phyloP scores from a whole-genome alignment of 2,329 filamentous ascomycete species.

The Grosmannia huntii region DNA sequence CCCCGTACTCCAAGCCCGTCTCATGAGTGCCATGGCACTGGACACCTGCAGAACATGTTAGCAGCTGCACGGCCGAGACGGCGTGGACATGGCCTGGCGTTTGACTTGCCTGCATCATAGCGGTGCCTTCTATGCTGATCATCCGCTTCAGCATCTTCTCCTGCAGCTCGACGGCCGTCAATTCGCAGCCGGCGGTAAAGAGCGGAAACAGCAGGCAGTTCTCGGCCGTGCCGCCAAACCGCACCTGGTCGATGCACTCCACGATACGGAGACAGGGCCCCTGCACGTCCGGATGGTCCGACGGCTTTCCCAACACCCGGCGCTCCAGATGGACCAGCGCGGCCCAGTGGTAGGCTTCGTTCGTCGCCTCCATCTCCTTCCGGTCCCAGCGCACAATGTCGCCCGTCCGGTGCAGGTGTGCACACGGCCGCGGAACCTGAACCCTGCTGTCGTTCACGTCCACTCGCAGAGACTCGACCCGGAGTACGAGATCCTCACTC shows the following conservation, averaged over 20 bases:
- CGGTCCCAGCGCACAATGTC: conserved; percentile 45
- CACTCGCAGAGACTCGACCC: conserved; percentile 45
- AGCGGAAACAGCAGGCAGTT: conserved; percentile 67
- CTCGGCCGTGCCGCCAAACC: conserved; percentile 57
- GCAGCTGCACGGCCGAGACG: not conserved
- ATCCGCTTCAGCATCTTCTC: conserved; percentile 52
- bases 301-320: conserved; percentile 52
- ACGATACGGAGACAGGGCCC: conserved; percentile 51
- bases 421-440: conserved; percentile 27
- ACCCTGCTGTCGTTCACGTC: conserved; percentile 47
- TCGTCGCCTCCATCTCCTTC: conserved; percentile 56
- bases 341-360: conserved; percentile 69
- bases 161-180: conserved; percentile 40
- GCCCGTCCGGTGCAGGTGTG: conserved; percentile 32
- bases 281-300: conserved; percentile 47
- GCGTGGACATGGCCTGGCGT: too few species aligned
- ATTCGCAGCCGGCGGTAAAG: conserved; percentile 73
- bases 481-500: conserved; percentile 34
- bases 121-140: conserved; percentile 54
- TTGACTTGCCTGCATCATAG: conserved; percentile 57
- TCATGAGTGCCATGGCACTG: conserved; percentile 51
- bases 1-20: conserved; percentile 55
- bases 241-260: conserved; percentile 46
- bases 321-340: conserved; percentile 65
- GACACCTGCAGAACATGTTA: conserved; percentile 30